phyloP scores from a whole-genome alignment of 169 alveolate species.

The Pseudocohnilembus persalinus region DNA sequence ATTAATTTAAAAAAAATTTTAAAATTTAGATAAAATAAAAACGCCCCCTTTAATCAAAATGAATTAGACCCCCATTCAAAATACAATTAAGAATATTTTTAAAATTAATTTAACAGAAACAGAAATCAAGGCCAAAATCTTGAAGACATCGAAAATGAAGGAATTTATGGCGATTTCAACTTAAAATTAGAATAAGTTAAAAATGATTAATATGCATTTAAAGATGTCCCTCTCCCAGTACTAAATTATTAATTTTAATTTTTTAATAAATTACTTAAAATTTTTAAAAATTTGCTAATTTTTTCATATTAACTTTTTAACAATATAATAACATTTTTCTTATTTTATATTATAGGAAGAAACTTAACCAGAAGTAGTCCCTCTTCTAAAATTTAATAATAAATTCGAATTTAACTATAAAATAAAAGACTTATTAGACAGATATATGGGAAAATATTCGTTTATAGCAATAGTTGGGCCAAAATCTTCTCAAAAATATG shows the following conservation, averaged over 20 bases:
- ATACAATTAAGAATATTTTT: background rate
- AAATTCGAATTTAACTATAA: background rate
- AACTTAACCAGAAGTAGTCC: background rate
- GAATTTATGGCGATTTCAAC: background rate
- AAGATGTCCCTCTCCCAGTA: background rate
- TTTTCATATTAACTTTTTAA: background rate
- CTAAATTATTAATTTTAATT: no score
- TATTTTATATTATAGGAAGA: no score
- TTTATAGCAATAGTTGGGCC: background rate
- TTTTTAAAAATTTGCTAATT: no score
- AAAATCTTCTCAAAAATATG: background rate
- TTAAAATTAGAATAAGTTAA: background rate
- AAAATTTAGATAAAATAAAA: background rate
- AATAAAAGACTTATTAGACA: no score
- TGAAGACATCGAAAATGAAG: background rate
- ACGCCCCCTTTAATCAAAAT: background rate
- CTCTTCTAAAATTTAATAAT: background rate
- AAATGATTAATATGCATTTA: background rate
- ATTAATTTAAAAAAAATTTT: no score
- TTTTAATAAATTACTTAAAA: background rate
- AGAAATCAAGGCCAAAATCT: background rate
- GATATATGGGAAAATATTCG: background rate
- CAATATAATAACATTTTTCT: no score
- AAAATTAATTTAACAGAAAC: no score
- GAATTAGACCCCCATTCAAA: background rate